A percentile compares a stretch with the other conserved stretches of the same genome.
Conservation (phyloP, 2,329 filamentous ascomycete species). For the Fusarium sp. region DNA sequence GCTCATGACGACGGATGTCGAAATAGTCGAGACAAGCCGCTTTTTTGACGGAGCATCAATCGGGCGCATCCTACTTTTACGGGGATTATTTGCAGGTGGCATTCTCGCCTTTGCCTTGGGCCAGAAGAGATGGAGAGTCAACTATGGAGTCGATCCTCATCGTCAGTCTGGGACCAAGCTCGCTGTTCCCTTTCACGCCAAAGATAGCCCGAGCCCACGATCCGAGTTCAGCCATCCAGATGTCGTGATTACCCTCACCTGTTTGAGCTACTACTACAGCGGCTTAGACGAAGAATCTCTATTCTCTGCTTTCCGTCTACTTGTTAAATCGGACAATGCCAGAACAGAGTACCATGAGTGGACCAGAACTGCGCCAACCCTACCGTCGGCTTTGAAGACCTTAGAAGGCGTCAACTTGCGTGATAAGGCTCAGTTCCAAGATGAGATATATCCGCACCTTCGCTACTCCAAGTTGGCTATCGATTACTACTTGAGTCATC, state of each 20-base stretch:
- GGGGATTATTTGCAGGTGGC: conserved; percentile 66
- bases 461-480: conserved; percentile 39
- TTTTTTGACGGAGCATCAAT: background rate
- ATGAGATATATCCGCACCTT: conserved; percentile 55
- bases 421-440: conserved; percentile 59
- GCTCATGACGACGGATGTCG: conserved; percentile 52
- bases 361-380: conserved; percentile 50
- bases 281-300: conserved; percentile 66
- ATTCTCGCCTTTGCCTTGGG: conserved; percentile 67
- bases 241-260: conserved; percentile 73
- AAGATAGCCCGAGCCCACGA: conserved; percentile 71
- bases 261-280: conserved; percentile 67
- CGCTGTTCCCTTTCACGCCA: conserved; percentile 75
- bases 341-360: conserved; percentile 64
- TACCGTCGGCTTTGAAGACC: conserved; percentile 55
- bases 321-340: conserved; percentile 65
- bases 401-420: conserved; percentile 68
- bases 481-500: conserved; percentile 68
- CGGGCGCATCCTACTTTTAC: conserved; percentile 44
- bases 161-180: conserved; percentile 64
- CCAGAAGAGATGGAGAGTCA: conserved; percentile 74
- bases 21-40: conserved; percentile 49
- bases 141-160: conserved; percentile 67
- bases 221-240: conserved; percentile 78
- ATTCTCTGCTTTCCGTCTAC: conserved; percentile 57